These are phyloP conservation scores for Aspergillus viridinutans DNA, from an alignment of 2,329 filamentous ascomycete genomes.

Conservation along the genomic window DNA sequence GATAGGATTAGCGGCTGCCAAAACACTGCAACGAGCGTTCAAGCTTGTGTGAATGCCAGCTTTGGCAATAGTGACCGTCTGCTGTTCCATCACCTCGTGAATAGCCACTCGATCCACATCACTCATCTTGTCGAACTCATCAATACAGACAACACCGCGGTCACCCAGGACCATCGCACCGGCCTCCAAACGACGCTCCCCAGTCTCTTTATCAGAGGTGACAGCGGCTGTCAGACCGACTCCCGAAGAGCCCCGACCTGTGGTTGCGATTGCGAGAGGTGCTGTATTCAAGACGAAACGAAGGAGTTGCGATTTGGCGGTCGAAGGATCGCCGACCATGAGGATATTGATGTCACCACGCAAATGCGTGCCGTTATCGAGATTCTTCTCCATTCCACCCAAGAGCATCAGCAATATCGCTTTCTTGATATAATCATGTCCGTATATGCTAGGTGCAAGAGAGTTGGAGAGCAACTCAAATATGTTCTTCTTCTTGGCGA, in stretches of 20 bases:
- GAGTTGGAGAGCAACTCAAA: constrained; percentile 93
- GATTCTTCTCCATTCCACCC: constrained; percentile 95
- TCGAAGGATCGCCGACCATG: constrained; percentile 98
- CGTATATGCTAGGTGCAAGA: constrained; percentile 91
- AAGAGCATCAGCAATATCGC: constrained; percentile 93
- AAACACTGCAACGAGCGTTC: constrained; percentile 92
- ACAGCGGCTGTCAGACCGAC: constrained; percentile 97
- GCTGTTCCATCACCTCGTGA: constrained; percentile 99
- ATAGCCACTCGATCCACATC: constrained; percentile 97
- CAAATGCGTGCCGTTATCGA: constrained; percentile 96
- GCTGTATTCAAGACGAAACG: constrained; percentile 97
- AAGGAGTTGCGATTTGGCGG: constrained; percentile 95
- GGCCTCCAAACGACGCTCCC: constrained; percentile 87
- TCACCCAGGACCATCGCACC: constrained; percentile 99
- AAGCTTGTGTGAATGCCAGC: constrained; percentile 96
- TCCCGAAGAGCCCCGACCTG: constrained; percentile 91
- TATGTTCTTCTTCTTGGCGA: constrained; percentile 88
- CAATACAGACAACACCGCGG: constrained; percentile 95
- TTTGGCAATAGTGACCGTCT: constrained; percentile 98
- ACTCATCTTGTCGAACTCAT: constrained; percentile 99
- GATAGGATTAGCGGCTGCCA: constrained; percentile 94
- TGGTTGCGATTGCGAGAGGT: constrained; percentile 92
- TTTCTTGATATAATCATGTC: constrained; percentile 96
- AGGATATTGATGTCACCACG: constrained; percentile 98
- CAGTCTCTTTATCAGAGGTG: constrained; percentile 94